phyloP scores from a whole-genome alignment of 805 yeast genomes.

The Ogataea paradorogensis region DNA sequence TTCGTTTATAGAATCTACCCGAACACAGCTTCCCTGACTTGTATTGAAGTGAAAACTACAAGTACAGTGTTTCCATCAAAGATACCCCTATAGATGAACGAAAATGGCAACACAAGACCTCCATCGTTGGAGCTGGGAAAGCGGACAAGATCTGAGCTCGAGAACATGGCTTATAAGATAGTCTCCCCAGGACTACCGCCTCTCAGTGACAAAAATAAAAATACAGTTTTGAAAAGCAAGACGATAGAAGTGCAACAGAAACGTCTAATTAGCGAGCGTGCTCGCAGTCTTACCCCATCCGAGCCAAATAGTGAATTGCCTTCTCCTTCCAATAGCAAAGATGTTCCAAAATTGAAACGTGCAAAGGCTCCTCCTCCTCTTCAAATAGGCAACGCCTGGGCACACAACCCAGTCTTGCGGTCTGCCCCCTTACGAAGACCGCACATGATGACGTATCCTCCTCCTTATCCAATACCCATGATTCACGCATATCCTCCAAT shows the following conservation, averaged over 20 bases:
- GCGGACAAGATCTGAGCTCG: slow-evolving; percentile 6
- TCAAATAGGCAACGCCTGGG: slow-evolving; percentile 6
- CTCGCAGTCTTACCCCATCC: slow-evolving; percentile 6
- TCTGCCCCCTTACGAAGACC: slow-evolving; percentile 18
- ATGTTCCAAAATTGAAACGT: slow-evolving; percentile 16
- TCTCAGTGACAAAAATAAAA: slow-evolving; percentile 19
- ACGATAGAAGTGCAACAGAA: slow-evolving; percentile 25
- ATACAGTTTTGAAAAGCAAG: slow-evolving; percentile 18
- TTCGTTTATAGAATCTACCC: slow-evolving; percentile 1
- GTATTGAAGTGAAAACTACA: not conserved
- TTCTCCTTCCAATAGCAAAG: not conserved
- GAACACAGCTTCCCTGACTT: not conserved
- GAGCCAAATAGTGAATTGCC: not conserved
- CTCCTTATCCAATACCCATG: slow-evolving; percentile 6
- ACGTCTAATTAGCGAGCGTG: slow-evolving; percentile 18
- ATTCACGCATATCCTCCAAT: not conserved
- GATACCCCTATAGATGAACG: slow-evolving; percentile 8
- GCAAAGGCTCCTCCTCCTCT: slow-evolving; percentile 25
- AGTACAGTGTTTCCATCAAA: not conserved
- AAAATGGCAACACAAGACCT: slow-evolving; percentile 8
- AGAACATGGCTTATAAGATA: slow-evolving; percentile 16
- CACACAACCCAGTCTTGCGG: slow-evolving; percentile 11
- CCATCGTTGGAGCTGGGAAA: slow-evolving; percentile 15
- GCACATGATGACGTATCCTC: not conserved
- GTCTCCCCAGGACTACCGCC: slow-evolving; percentile 27